Evolutionary conservation across 176 grass and related monocot species (phyloP).

Genomic region (Triticum timopheevii): DNA sequence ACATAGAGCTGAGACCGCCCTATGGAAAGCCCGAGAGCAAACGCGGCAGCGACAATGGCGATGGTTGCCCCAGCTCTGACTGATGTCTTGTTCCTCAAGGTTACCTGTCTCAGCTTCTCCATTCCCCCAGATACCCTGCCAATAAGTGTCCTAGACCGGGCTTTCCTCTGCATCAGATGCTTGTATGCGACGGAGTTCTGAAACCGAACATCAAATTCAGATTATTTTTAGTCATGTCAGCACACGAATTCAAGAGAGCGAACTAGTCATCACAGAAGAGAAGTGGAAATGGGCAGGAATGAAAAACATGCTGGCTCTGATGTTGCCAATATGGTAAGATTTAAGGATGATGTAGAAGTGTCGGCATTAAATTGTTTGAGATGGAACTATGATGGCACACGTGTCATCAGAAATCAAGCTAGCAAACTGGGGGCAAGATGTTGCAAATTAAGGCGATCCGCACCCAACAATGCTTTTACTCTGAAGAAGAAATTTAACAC

Average conservation of each 20-base stretch:
- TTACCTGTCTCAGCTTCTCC: background rate
- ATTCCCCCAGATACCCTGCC: background rate
- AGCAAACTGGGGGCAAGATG: background rate
- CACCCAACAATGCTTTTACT: background rate
- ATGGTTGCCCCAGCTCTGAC: background rate
- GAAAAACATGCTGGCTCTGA: background rate
- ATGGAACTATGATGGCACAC: background rate
- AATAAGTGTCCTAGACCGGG: background rate
- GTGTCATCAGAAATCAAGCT: background rate
- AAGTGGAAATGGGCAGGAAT: background rate
- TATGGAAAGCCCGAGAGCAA: background rate
- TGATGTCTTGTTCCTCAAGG: background rate
- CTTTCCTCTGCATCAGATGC: background rate
- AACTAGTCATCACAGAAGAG: background rate
- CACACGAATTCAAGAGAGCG: background rate
- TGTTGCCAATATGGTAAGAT: background rate
- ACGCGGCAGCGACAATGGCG: background rate
- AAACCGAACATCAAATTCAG: background rate
- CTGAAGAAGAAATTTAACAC: no score
- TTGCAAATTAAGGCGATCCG: background rate
- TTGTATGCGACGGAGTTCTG: background rate
- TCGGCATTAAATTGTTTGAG: background rate
- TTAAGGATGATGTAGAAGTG: background rate
- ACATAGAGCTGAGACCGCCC: background rate
- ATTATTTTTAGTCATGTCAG: background rate